Percentiles rank a stretch among this genome's conserved stretches.
phyloP scores from a whole-genome alignment of 352 stramenopile species.

The Globisporangium mamillatum region DNA sequence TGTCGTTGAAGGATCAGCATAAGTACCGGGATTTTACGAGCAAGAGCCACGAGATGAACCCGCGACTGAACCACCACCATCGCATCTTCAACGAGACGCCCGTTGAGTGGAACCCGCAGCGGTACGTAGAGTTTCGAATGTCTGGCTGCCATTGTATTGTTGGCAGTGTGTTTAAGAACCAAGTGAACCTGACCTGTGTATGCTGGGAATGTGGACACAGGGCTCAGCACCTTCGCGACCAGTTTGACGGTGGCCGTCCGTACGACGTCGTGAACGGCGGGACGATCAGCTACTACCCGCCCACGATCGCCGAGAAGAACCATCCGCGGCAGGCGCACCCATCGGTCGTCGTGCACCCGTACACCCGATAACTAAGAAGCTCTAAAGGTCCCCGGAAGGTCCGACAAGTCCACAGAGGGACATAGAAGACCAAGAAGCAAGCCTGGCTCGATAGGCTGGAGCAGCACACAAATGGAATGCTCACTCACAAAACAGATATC shows the following conservation, averaged over 20 bases:
- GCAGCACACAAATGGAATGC: neutral
- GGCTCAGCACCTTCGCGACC: constrained; percentile 71
- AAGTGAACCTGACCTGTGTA: neutral
- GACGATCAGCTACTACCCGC: constrained; percentile 45
- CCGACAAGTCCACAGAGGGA: neutral
- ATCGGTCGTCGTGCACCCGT: constrained; percentile 62
- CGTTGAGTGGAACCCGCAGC: constrained; percentile 46
- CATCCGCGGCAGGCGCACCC: constrained; percentile 62
- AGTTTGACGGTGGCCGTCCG: constrained; percentile 53
- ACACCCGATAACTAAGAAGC: constrained; percentile 36
- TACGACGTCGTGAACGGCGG: constrained; percentile 72
- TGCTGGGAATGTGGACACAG: constrained; percentile 20
- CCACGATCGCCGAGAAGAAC: constrained; percentile 66
- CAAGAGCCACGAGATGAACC: constrained; percentile 47
- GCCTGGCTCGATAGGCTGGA: neutral
- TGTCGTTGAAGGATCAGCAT: constrained; percentile 22
- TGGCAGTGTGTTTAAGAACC: neutral
- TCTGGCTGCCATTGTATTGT: too few relatives aligned
- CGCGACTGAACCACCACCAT: constrained; percentile 44
- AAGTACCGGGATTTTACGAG: constrained; percentile 50
- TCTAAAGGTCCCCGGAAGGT: neutral
- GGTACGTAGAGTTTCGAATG: constrained; percentile 23
- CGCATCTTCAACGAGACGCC: constrained; percentile 73
- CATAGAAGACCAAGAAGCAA: neutral
- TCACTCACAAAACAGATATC: neutral